These are phyloP conservation scores for Aspergillus homomorphus DNA, from an alignment of 495 filamentous ascomycete species.

Conservation along the genomic window DNA sequence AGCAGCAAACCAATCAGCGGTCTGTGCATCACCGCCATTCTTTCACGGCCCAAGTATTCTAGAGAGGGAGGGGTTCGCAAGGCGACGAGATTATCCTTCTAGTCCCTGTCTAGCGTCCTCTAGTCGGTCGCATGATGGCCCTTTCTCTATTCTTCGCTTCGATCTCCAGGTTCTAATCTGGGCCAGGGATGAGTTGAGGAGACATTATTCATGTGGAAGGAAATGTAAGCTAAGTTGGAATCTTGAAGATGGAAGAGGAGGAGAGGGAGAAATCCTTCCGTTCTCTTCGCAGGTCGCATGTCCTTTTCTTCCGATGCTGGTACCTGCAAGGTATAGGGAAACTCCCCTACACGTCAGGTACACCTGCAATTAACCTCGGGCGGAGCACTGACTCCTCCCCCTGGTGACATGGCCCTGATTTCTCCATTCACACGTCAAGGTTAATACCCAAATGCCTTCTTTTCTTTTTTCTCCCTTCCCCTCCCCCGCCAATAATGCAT, in stretches of 20 bases:
- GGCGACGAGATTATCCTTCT: neutral
- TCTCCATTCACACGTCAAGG: neutral
- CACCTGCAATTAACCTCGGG: neutral
- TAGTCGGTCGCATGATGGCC: neutral
- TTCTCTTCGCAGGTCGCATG: too few species aligned
- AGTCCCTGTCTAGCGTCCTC: neutral
- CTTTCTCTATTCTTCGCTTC: too few species aligned
- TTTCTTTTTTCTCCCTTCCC: too few species aligned
- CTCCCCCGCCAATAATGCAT: constrained; percentile 11
- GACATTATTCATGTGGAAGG: too few species aligned
- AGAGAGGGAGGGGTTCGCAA: neutral
- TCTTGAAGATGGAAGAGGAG: too few species aligned
- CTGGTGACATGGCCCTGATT: neutral
- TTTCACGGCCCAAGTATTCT: too few species aligned
- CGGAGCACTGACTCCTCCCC: neutral
- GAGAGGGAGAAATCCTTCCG: too few species aligned
- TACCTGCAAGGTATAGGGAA: neutral
- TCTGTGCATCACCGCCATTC: constrained; percentile 38
- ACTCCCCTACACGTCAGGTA: constrained; percentile 8
- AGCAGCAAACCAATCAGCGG: constrained; percentile 27
- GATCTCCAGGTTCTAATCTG: too few species aligned
- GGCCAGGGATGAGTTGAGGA: too few species aligned
- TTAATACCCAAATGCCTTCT: constrained; percentile 9
- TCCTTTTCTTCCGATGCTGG: too few species aligned
- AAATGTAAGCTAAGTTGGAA: too few species aligned